These are phyloP conservation scores for Westerdykella ornata DNA, from an alignment of 2,329 filamentous ascomycete genomes.

Conservation along the genomic window DNA sequence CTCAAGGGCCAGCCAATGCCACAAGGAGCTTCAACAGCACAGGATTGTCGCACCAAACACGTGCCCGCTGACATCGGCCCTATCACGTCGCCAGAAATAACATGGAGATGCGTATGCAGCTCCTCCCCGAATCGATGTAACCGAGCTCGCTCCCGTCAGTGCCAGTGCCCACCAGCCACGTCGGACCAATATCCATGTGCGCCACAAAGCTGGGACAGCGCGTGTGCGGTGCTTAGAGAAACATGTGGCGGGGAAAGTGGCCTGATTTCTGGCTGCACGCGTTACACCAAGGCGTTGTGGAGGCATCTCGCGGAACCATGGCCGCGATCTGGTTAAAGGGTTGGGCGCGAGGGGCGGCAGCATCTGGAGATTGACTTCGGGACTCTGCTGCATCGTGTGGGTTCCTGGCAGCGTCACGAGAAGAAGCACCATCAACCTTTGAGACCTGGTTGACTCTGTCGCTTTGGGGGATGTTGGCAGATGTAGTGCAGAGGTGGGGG, in stretches of 20 bases:
- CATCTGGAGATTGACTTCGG: background rate
- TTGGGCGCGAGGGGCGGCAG: background rate
- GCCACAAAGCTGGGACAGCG: slow-evolving; percentile 4
- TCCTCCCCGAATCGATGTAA: slow-evolving; percentile 7
- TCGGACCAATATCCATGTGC: slow-evolving; percentile 1
- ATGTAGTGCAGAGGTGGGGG: background rate
- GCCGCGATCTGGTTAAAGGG: background rate
- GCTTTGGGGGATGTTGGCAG: background rate
- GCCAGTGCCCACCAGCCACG: slow-evolving; percentile 1
- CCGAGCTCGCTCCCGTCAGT: slow-evolving; percentile 2
- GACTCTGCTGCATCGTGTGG: slow-evolving; percentile 2
- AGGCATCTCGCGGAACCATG: background rate
- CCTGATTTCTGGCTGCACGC: slow-evolving; percentile 3
- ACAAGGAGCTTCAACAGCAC: background rate
- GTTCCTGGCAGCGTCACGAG: too few species aligned
- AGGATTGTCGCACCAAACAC: slow-evolving; percentile 5
- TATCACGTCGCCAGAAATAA: background rate
- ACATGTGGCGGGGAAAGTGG: slow-evolving; percentile 12
- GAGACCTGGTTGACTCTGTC: too few species aligned
- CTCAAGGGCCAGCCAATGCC: background rate
- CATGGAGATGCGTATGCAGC: background rate
- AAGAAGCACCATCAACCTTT: too few species aligned
- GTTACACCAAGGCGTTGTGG: background rate
- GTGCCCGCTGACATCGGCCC: background rate
- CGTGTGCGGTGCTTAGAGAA: background rate